Base-by-base conservation (phyloP, 106 monocot species). In the Agapanthus africanus region DNA sequence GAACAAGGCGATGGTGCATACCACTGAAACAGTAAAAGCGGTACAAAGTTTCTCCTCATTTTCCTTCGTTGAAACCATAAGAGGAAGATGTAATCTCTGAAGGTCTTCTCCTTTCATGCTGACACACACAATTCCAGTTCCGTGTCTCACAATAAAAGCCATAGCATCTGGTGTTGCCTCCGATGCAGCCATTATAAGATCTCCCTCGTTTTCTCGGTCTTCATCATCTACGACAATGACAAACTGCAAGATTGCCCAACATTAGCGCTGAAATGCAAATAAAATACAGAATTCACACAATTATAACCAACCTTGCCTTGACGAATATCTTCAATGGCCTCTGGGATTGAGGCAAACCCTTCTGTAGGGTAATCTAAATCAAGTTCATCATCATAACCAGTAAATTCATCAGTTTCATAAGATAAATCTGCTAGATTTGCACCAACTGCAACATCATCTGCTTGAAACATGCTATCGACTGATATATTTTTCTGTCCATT, bases 181-280 rank as follows among this genome's bases (percentile, higher is more conserved):
- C 50, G 97, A 84, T 73, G 89, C 97, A 37, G 97, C 84, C 89
- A 97, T 97, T 80, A 97, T 92, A 56, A 97, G 86, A 84, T 91
- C 95, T 73, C 91, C 95, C 73, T 97, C 86, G 71, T 97, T 91
- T 69, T 95, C 91, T 70, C 95, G 78, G 62, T 84, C 82, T 74
- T 97, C 97, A 40, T 97, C 97, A 54, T 97, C 97, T 28, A 97
- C 86, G 64, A 83, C 97, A 69, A 97, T 89, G 60, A 97, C 97
- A 68, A 78, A 73, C 97, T 97, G 84, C 61, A 82, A 74, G 26
- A 75, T 23, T 21, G 54, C 70, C 6, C 30, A 37, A 71, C 49
- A 63, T 72, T 37, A 71, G 69, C 41, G 47, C 66, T 27, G 22
- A 54, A 60, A 62, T 33, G 47, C 47, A 28, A 27, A 14, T 28